A percentile compares a stretch with the other conserved stretches of the same genome.
phyloP scores from a whole-genome alignment of 2,329 filamentous ascomycete species.

The Neofusicoccum parvum region DNA sequence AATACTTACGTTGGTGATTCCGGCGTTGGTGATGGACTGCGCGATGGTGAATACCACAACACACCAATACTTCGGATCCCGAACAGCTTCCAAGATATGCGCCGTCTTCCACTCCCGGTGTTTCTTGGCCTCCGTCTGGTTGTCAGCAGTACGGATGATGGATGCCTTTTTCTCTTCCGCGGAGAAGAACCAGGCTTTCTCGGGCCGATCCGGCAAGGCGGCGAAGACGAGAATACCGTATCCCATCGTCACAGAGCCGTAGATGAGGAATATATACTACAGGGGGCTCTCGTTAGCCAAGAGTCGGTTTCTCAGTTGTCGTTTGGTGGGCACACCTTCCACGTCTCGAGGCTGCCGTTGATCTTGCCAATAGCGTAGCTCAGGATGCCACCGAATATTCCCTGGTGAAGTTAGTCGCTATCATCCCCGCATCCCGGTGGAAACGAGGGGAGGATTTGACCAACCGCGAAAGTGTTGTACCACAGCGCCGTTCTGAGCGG shows the following conservation, averaged over 20 bases:
- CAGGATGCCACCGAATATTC: constrained; percentile 56
- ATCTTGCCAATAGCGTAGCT: constrained; percentile 2
- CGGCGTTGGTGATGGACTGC: not conserved
- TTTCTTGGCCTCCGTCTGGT: not conserved
- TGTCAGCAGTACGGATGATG: not conserved
- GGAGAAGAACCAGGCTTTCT: constrained; percentile 1
- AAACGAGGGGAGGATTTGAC: not conserved
- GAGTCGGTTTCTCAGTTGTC: too few species aligned
- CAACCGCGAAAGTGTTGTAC: constrained; percentile 34
- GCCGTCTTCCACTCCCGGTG: not conserved
- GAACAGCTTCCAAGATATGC: not conserved
- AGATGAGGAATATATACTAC: constrained; percentile 38
- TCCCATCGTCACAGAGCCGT: not conserved
- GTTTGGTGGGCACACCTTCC: not conserved
- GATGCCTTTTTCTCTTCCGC: not conserved
- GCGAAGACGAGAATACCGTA: not conserved
- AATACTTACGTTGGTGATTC: not conserved
- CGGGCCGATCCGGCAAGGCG: not conserved
- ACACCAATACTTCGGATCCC: not conserved
- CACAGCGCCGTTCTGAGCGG: not conserved
- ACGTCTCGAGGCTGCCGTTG: constrained; percentile 48
- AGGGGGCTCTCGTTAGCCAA: constrained; percentile 26
- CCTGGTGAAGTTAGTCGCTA: constrained; percentile 72
- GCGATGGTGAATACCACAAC: not conserved
- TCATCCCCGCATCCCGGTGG: too few species aligned